phyloP scores from a whole-genome alignment of 2,329 filamentous ascomycete genomes.

The Colletotrichum liaoningense region DNA sequence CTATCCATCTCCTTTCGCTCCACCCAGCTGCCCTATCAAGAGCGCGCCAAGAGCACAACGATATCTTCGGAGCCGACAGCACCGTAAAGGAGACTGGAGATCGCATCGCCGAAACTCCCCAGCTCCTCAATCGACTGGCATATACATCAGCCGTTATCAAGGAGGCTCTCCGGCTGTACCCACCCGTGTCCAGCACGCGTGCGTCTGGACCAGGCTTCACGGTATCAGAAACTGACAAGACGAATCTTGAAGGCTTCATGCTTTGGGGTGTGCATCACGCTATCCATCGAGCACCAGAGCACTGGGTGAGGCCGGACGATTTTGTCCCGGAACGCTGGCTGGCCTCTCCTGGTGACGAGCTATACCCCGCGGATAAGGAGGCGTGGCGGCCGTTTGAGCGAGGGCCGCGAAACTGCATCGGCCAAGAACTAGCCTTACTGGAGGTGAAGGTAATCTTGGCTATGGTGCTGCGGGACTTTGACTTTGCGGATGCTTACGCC shows the following conservation, averaged over 20 bases:
- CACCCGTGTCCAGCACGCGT: slow-evolving; percentile 57
- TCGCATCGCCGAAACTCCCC: slow-evolving; percentile 53
- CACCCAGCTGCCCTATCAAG: slow-evolving; percentile 40
- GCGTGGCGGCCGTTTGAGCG: slow-evolving; percentile 58
- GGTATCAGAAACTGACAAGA: slow-evolving; percentile 53
- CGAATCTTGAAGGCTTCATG: slow-evolving; percentile 48
- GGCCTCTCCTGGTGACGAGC: slow-evolving; percentile 42
- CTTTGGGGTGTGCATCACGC: slow-evolving; percentile 37
- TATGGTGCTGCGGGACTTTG: slow-evolving; percentile 45
- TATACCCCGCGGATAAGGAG: slow-evolving; percentile 51
- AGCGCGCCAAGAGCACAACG: slow-evolving; percentile 45
- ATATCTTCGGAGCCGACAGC: slow-evolving; percentile 57
- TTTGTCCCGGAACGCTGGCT: slow-evolving; percentile 59
- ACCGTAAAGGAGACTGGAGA: slow-evolving; percentile 49
- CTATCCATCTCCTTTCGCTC: slow-evolving; percentile 38
- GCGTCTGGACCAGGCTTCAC: slow-evolving; percentile 47
- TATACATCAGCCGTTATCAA: slow-evolving; percentile 65
- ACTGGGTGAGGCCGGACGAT: slow-evolving; percentile 50
- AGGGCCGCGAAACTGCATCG: slow-evolving; percentile 50
- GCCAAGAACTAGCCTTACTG: slow-evolving; percentile 49
- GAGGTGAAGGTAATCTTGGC: slow-evolving; percentile 62
- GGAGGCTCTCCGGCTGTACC: slow-evolving; percentile 64
- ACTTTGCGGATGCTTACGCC: slow-evolving; percentile 2
- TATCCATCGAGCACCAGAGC: slow-evolving; percentile 52
- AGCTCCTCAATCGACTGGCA: slow-evolving; percentile 60